phyloP scores from a whole-genome alignment of 2,329 filamentous ascomycete genomes.

The Fusarium foetens region DNA sequence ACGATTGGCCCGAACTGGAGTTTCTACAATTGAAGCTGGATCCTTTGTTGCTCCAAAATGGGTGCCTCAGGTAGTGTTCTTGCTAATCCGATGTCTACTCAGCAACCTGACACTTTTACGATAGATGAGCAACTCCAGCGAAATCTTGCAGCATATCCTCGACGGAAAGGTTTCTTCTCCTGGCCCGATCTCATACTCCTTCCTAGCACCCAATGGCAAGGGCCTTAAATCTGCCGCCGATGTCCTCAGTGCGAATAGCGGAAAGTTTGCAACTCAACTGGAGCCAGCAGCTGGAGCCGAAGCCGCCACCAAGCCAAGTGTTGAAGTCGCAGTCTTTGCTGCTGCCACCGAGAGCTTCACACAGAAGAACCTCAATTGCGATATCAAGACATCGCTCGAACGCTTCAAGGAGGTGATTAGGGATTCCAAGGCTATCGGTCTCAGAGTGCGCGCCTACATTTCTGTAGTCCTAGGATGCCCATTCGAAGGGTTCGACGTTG shows the following conservation, averaged over 20 bases:
- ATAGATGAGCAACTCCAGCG: conserved; percentile 81
- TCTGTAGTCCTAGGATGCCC: conserved; percentile 85
- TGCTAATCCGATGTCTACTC: not conserved
- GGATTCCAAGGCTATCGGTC: conserved; percentile 69
- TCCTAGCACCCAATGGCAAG: conserved; percentile 81
- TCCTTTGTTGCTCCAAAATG: conserved; percentile 87
- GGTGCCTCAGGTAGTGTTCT: conserved; percentile 75
- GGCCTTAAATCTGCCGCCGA: conserved; percentile 72
- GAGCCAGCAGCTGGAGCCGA: conserved; percentile 52
- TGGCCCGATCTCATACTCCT: conserved; percentile 76
- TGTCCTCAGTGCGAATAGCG: conserved; percentile 63
- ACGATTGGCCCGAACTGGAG: conserved; percentile 72
- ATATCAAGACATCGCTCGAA: conserved; percentile 76
- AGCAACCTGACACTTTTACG: conserved; percentile 20
- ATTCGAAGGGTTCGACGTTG: conserved; percentile 73
- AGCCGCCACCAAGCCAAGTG: conserved; percentile 56
- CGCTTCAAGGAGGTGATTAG: conserved; percentile 77
- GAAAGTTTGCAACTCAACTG: conserved; percentile 62
- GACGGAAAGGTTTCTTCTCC: conserved; percentile 64
- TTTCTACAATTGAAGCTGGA: conserved; percentile 81
- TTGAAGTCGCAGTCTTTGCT: conserved; percentile 84
- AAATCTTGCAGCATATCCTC: conserved; percentile 77
- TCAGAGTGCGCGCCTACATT: conserved; percentile 81
- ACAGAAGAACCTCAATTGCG: conserved; percentile 84
- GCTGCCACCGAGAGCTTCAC: conserved; percentile 85